Conservation (phyloP, 2,329 filamentous ascomycete genomes). For the Cladosporium velox region DNA sequence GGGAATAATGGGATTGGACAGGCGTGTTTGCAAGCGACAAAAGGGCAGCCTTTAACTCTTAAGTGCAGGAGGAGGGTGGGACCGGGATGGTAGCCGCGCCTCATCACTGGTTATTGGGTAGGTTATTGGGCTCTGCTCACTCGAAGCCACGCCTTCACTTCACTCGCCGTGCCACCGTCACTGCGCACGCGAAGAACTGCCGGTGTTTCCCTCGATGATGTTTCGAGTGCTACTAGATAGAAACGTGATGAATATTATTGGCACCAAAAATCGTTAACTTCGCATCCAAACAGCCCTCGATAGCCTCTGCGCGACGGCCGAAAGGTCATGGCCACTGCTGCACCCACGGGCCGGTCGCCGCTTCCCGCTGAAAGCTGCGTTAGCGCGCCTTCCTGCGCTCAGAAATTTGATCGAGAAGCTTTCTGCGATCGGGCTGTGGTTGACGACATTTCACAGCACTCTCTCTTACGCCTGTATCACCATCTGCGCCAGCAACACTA, state of each 20-base stretch:
- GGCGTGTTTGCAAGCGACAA: slow-evolving; percentile 3
- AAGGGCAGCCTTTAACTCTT: slow-evolving; percentile 11
- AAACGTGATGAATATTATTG: not conserved
- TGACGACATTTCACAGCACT: slow-evolving; percentile 22
- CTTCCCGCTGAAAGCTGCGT: slow-evolving; percentile 16
- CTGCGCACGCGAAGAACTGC: not conserved
- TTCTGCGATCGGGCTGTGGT: slow-evolving; percentile 20
- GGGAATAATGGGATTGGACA: not conserved
- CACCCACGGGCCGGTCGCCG: slow-evolving; percentile 4
- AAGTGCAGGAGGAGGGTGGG: slow-evolving; percentile 6
- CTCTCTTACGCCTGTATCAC: slow-evolving; percentile 7
- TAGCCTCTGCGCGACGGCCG: not conserved
- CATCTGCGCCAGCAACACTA: slow-evolving; percentile 14
- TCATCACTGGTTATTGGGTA: slow-evolving; percentile 3
- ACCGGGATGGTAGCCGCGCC: slow-evolving; percentile 4
- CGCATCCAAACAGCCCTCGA: not conserved
- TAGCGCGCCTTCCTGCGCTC: slow-evolving; percentile 16
- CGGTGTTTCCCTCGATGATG: not conserved
- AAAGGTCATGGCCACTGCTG: not conserved
- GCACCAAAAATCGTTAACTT: not conserved
- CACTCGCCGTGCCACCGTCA: not conserved
- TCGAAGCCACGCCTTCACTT: not conserved
- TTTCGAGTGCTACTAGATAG: slow-evolving; percentile 7
- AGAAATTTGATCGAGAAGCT: slow-evolving; percentile 22
- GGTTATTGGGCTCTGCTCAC: not conserved